Evolutionary conservation across 305 asterid species (phyloP), one percentile per base, ranked within the genome.

Genomic region (Stenogyne calaminthoides): DNA sequence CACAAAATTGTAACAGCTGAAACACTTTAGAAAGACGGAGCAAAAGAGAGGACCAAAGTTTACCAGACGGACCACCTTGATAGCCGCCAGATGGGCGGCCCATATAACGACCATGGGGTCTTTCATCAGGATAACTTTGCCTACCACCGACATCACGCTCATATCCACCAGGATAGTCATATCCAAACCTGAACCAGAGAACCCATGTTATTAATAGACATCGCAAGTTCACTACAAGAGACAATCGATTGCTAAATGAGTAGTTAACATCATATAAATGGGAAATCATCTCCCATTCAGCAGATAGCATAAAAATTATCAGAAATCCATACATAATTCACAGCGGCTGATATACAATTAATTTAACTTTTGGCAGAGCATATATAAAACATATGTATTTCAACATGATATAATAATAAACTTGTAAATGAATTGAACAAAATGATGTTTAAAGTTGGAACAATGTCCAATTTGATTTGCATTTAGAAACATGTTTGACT

Each of bases 61-160:
- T 61, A 61, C 79, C 81, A 64, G 80, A 78, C 62, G 77, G 81
- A 81, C 83, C 86, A 75, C 97, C 96, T 74, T 86, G 97, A 81
- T 85, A 88, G 79, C 93, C 95, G 82, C 91, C 95, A 73, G 88
- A 67, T 36, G 84, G 60, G 42, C 96, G 92, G 40, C 98, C 98
- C 84, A 83, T 76, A 62, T 77, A 77, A 66, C 97, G 89, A 73
- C 99, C 96, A 79, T 82, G 96, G 76, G 86, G 91, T 80, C 98
- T 89, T 77, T 92, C 99, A 75, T 92, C 96, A 64, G 86, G 88
- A 88, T 85, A 90, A 72, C 89, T 89, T 66, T 79, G 88, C 84
- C 97, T 88, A 44, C 88, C 87, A 54, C 93, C 98, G 81, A 83
- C 80, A 52, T 92, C 99, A 78, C 95, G 98, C 29, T 92, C 96